Conservation (phyloP, 139 green algal species). For the Tetradesmus obliquus region DNA sequence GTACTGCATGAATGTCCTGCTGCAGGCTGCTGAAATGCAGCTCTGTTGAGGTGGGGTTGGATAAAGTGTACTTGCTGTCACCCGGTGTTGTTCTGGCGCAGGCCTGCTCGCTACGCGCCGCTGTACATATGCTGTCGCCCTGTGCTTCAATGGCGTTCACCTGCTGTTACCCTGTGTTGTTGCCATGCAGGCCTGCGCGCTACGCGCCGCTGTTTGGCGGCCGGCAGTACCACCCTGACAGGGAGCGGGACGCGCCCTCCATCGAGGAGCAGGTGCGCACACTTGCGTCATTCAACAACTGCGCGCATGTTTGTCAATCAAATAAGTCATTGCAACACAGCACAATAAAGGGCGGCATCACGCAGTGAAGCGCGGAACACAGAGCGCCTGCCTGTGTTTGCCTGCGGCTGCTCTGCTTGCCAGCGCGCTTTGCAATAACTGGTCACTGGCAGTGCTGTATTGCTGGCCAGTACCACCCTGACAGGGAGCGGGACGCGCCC, state of each 20-base stretch:
- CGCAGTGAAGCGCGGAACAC: too few relatives aligned
- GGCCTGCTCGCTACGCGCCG: too few relatives aligned
- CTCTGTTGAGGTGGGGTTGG: too few relatives aligned
- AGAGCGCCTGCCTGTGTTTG: neutral
- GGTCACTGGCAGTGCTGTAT: too few relatives aligned
- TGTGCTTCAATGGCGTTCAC: neutral
- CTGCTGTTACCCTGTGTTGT: neutral
- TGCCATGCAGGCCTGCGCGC: constrained; percentile 61
- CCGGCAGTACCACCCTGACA: constrained; percentile 65
- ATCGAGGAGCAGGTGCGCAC: constrained; percentile 68
- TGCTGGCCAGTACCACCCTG: constrained; percentile 61
- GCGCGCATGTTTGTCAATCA: neutral
- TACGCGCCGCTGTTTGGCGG: constrained; percentile 73
- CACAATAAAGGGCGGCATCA: too few relatives aligned
- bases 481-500: constrained; percentile 43
- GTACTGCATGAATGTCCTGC: neutral
- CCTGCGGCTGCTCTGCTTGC: neutral
- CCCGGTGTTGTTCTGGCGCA: too few relatives aligned
- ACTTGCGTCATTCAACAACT: neutral
- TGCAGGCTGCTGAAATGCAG: neutral
- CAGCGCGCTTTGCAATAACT: too few relatives aligned
- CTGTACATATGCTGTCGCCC: neutral
- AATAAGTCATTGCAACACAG: neutral
- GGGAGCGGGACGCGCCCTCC: constrained; percentile 31
- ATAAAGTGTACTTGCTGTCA: too few relatives aligned